Evolutionary conservation across 2,329 filamentous ascomycete species (phyloP).

Genomic region (Curvularia lunata): DNA sequence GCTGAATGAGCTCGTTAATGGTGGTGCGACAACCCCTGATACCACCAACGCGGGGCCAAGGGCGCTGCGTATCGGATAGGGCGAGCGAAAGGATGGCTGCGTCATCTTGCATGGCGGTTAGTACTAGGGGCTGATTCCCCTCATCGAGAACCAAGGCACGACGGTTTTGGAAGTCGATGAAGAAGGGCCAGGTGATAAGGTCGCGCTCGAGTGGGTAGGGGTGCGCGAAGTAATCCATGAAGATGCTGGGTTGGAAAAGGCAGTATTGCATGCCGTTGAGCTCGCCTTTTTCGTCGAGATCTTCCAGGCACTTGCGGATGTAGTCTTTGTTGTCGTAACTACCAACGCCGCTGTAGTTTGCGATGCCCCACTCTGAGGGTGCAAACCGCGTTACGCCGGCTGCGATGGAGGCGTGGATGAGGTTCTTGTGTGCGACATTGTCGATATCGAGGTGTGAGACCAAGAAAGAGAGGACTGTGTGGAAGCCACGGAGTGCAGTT

Average conservation of each 20-base stretch:
- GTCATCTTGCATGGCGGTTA: conserved; percentile 39
- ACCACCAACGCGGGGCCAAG: conserved; percentile 40
- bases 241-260: conserved; percentile 62
- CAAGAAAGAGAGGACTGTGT: conserved; percentile 58
- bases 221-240: conserved; percentile 62
- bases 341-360: conserved; percentile 47
- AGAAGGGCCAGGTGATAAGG: conserved; percentile 48
- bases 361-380: conserved; percentile 42
- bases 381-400: conserved; percentile 41
- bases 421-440: conserved; percentile 36
- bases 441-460: conserved; percentile 35
- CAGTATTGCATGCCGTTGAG: conserved; percentile 62
- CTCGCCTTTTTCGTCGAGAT: conserved; percentile 55
- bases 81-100: conserved; percentile 34
- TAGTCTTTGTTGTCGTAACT: conserved; percentile 61
- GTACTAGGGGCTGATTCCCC: conserved; percentile 32
- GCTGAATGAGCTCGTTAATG: conserved; percentile 35
- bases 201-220: conserved; percentile 57
- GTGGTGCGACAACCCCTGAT: conserved; percentile 33
- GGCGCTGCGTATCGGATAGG: conserved; percentile 26
- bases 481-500: conserved; percentile 52
- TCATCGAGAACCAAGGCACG: conserved; percentile 40
- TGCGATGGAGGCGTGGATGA: conserved; percentile 41
- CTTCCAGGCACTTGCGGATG: conserved; percentile 58
- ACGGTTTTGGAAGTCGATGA: conserved; percentile 38